Base-by-base conservation (phyloP, 2,329 filamentous ascomycete genomes). In the Venturiaceae sp. region DNA sequence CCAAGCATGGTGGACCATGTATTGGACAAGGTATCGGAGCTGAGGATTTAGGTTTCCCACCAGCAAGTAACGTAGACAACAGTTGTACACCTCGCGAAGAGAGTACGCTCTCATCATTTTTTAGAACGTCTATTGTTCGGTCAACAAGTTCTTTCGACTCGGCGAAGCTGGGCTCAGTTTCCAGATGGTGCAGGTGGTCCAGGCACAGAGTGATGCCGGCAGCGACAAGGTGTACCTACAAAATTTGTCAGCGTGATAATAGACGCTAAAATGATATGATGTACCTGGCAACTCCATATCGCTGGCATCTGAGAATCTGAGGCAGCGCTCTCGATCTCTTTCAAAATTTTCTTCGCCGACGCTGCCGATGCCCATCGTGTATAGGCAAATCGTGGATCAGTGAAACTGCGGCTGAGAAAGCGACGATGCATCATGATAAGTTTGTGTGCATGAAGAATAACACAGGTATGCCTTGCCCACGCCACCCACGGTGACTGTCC, bases 401-500 rank as follows among this genome's bases (percentile, higher is more conserved):
- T 72, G 61, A 76, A 75, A 55, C 72, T 74, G 41, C 67, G 64
- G 44, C 71, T 71, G 3, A 76, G 62, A 56, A 75, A 76, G 37
- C 69, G 71, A 39, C 75, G 69, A 55, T 75, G 72, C 13, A 26
- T 53, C 23, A 21, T 30, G 9, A 33, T 28, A 30, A 37, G 11
- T 13, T 37, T 37, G 23, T 53, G n/a, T 30, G 50, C 36, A 37
- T 37, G 36, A 13, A 37, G 36, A 5, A 33, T 14, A 37, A 11
- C 13, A 37, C 36, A 37, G 36, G 36, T 13, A 37, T 37, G 13
- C 13, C 36, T 37, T 16, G 72, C 73, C 74, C 73, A 76, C 1
- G 62, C 65, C 1, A 73, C 66, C 65, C 73, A 76, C 21, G 62
- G 62, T 6, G 74, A 74, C 73, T 74, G 75, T 3, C 64, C 60